Evolutionary conservation across 2,329 filamentous ascomycete genomes (phyloP), one percentile per base, ranked within the genome.

Genomic region (Aschersonia sp.): DNA sequence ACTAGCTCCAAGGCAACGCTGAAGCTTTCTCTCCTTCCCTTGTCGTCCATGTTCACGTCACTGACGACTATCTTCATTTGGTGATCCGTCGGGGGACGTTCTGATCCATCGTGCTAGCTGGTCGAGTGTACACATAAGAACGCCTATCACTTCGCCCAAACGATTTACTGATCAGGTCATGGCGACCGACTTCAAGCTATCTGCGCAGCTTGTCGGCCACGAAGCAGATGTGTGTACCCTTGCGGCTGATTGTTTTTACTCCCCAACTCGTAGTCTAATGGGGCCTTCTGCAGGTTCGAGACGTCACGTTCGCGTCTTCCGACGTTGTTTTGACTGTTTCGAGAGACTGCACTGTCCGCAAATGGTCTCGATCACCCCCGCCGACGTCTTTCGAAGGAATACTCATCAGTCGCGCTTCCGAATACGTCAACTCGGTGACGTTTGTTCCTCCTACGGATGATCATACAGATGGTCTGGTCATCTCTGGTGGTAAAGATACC

Each of bases 401-500:
- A n/a, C 82, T 96, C 51, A 73, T 85, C 49, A 84, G 83, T 42
- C 83, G 91, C 53, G 86, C 87, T 50, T 78, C 85, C 42, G 82
- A 86, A 53, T 98, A 92, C 60, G 79, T 97, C 68, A 98, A 96
- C 66, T 80, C 84, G 3, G 63, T 98, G 44, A 74, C 89, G 50
- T 94, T 85, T 56, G 70, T 88, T 0, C 80, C 81, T 2, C 80
- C 89, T 0, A 83, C 78, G 10, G 60, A 74, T 46, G 71, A 78
- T 5, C 82, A 81, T 54, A 79, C 87, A 0, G 77, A 92, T 47
- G 92, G 92, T 9, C 74, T 96, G 4, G 74, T 97, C 40, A 73
- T 94, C 5, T 92, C 89, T 0, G 89, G 86, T 53, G 92, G 92
- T 50, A 86, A 91, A 60, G 92, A 97, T 60, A 84, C 87, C 32